Base-by-base conservation (phyloP, 306 rosid genomes). In the Carpinus viminea region DNA sequence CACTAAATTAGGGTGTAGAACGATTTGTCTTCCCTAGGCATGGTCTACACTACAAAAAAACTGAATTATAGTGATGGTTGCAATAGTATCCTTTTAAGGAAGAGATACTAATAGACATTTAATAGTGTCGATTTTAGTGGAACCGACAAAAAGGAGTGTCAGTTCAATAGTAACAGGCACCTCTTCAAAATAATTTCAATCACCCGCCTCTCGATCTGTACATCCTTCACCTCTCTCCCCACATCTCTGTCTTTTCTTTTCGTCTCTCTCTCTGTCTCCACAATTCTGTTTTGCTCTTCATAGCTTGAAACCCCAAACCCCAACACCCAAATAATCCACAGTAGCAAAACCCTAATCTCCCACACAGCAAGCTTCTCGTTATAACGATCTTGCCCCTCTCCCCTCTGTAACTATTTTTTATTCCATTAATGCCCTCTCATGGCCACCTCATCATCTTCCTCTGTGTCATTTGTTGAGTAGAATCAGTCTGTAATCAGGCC, bases 331-430 rank as follows among this genome's bases (percentile, higher is more conserved):
- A 78, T 46, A 68, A 57, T 64, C 55, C 79, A 74, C 85, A 38
- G 43, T 82, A 56, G 47, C 85, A 68, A 76, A 82, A 79, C 78
- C 87, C 56, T 53, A 78, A 69, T 41, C 43, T 6, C 3, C 1
- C 20, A n/a, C 71, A 28, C 47, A 15, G 11, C 12, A 24, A 66
- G 17, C 48, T 66, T 36, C 47, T 15, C 28, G 24, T 70, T 56
- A 68, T 77, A 68, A 76, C 87, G 86, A 83, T 88, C 89, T 81
- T 56, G 65, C 75, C 78, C 56, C 20, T 36, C 79, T 45, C 71
- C 62, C 74, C 60, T 72, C 76, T 34, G 78, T 73, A 7, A 24
- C 81, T n/a, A 36, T 18, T 60, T 28, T 60, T 5, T 75, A 74
- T 36, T 62, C 62, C 72, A n/a, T 59, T 34, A 76, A 62, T 75